Evolutionary conservation across 78 protist species (phyloP).

Genomic region (Guillardia theta): DNA sequence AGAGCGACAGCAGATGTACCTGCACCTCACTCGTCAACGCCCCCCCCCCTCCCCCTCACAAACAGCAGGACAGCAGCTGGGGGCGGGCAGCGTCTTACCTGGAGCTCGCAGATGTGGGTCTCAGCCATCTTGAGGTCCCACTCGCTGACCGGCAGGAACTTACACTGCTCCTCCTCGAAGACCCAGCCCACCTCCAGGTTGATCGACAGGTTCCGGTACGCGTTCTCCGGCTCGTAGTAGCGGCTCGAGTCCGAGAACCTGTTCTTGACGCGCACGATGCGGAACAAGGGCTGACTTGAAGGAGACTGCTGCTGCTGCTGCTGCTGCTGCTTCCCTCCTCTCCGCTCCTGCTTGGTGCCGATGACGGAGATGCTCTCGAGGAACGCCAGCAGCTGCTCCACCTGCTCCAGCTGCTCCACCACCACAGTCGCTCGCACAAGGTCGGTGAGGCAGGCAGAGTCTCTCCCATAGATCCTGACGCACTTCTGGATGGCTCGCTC

Average conservation of each 20-base stretch:
- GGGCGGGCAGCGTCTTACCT: no score
- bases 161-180: not conserved
- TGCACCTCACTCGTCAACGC: no score
- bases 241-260: no score
- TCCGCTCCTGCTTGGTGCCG: not conserved
- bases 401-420: not conserved
- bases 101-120: constrained; percentile 2
- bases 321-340: no score
- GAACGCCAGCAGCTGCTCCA: not conserved
- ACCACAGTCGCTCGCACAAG: not conserved
- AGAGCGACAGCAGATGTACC: not conserved
- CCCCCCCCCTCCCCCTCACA: no score
- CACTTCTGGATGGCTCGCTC: not conserved
- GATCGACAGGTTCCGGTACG: not conserved
- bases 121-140: not conserved
- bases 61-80: no score
- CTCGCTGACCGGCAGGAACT: not conserved
- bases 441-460: not conserved
- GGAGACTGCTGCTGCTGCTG: not conserved
- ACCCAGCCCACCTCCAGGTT: not conserved
- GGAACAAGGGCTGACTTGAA: not conserved
- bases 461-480: not conserved
- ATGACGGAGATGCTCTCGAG: not conserved
- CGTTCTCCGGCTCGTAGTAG: not conserved
- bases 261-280: not conserved